Evolutionary conservation across 371 early-diverging fungal species (phyloP).

Genomic region (Mucor velutinosus): DNA sequence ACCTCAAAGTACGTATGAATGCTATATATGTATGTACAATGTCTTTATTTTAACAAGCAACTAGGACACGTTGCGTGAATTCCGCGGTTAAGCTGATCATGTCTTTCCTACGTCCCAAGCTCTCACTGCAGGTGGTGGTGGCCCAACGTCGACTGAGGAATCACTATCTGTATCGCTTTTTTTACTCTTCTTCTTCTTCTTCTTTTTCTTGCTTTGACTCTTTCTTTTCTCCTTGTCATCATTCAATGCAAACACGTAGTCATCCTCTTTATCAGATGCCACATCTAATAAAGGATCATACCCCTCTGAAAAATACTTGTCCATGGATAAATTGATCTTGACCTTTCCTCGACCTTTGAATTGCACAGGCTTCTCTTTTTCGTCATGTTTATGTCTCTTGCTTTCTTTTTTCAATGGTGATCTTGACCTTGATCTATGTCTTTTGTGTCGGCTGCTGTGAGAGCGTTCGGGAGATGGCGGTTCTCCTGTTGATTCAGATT

Average conservation of each 20-base stretch:
- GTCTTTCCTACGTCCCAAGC: conserved; percentile 13
- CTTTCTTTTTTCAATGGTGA: conserved; percentile 1
- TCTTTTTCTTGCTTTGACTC: conserved; percentile 17
- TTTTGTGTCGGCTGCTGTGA: conserved; percentile 5
- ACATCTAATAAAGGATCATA: conserved; percentile 73
- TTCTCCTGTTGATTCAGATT: neutral
- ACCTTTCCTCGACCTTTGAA: conserved; percentile 45
- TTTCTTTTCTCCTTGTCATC: conserved; percentile 27
- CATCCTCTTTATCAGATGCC: conserved; percentile 51
- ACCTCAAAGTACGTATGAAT: conserved; percentile 9
- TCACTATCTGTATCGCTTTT: conserved; percentile 15
- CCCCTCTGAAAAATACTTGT: conserved; percentile 68
- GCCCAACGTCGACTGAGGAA: neutral
- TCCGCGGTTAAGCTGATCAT: conserved; percentile 8
- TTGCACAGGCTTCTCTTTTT: conserved; percentile 1
- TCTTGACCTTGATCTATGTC: neutral
- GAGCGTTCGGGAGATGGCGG: neutral
- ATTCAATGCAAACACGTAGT: conserved; percentile 25
- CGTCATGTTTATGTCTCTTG: neutral
- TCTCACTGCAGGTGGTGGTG: neutral
- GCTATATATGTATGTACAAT: neutral
- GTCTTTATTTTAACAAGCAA: neutral
- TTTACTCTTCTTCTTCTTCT: conserved; percentile 26
- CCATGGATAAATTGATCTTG: conserved; percentile 58
- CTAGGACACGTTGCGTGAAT: conserved; percentile 9